phyloP scores from a whole-genome alignment of 768 basidiomycete species.

The Collybiopsis luxurians region DNA sequence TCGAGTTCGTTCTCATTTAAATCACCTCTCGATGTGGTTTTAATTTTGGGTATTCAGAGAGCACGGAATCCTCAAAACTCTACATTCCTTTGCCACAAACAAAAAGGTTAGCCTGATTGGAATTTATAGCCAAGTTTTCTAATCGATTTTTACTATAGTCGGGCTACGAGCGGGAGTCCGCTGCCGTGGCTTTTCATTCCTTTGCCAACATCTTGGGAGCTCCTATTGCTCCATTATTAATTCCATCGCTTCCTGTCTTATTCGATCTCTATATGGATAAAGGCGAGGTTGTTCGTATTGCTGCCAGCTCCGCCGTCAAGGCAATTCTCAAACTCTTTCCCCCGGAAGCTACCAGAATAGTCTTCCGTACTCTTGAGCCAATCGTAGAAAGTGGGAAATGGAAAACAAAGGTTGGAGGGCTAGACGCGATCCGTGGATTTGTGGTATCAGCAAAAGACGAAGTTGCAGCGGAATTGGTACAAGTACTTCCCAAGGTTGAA shows the following conservation, averaged over 20 bases:
- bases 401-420: slow-evolving; percentile 89
- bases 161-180: slow-evolving; percentile 85
- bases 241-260: slow-evolving; percentile 73
- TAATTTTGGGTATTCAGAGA: slow-evolving; percentile 40
- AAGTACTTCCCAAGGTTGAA: slow-evolving; percentile 83
- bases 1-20: slow-evolving; percentile 43
- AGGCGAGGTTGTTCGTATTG: slow-evolving; percentile 84
- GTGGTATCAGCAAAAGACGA: slow-evolving; percentile 65
- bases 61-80: slow-evolving; percentile 54
- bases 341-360: slow-evolving; percentile 70
- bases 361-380: slow-evolving; percentile 67
- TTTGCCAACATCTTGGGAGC: slow-evolving; percentile 69
- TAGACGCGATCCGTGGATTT: slow-evolving; percentile 81
- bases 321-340: slow-evolving; percentile 82
- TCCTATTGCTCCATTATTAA: slow-evolving; percentile 66
- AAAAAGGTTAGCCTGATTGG: too few species aligned
- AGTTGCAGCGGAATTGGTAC: slow-evolving; percentile 81
- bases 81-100: slow-evolving; percentile 72
- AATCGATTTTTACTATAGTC: slow-evolving; percentile 31
- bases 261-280: slow-evolving; percentile 92
- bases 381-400: slow-evolving; percentile 88
- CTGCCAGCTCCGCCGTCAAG: slow-evolving; percentile 79
- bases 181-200: slow-evolving; percentile 77
- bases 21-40: background rate
- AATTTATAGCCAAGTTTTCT: too few species aligned